Conservation (phyloP, 2,329 filamentous ascomycete genomes). For the Metarhizium anisopliae region DNA sequence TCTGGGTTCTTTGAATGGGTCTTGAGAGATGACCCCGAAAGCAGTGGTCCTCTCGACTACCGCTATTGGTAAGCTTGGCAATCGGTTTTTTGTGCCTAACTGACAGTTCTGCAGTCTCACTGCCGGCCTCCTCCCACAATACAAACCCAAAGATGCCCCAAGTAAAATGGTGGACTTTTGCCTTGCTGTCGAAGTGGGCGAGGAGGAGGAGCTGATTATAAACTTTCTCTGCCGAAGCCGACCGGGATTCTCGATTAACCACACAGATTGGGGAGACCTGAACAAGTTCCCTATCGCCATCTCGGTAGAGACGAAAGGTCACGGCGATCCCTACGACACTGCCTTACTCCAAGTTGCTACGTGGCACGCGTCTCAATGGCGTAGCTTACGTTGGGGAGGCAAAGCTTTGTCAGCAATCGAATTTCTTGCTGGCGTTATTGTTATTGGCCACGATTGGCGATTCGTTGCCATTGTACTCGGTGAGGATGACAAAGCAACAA, state of each 20-base stretch:
- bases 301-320: conserved; percentile 11
- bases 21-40: not conserved
- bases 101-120: not conserved
- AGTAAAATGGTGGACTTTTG: conserved; percentile 10
- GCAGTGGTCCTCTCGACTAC: not conserved
- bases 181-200: conserved; percentile 1
- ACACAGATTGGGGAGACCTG: conserved; percentile 8
- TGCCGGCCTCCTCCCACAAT: not conserved
- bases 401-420: conserved; percentile 1
- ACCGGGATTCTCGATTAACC: conserved; percentile 9
- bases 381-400: conserved; percentile 5
- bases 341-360: conserved; percentile 9
- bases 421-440: conserved; percentile 10
- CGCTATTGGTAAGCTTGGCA: not conserved
- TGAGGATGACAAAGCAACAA: not conserved
- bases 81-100: not conserved
- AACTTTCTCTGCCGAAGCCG: not conserved
- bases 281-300: conserved; percentile 10
- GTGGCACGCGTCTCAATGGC: conserved; percentile 11
- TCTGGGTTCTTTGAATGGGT: not conserved
- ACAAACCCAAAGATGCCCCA: not conserved
- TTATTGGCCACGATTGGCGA: conserved; percentile 9
- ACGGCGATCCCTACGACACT: conserved; percentile 3
- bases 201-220: not conserved
- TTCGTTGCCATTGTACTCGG: not conserved